Evolutionary conservation across 345 rosid genomes (phyloP), one percentile per base, ranked within the genome.

Genomic region (Sonneratia alba): DNA sequence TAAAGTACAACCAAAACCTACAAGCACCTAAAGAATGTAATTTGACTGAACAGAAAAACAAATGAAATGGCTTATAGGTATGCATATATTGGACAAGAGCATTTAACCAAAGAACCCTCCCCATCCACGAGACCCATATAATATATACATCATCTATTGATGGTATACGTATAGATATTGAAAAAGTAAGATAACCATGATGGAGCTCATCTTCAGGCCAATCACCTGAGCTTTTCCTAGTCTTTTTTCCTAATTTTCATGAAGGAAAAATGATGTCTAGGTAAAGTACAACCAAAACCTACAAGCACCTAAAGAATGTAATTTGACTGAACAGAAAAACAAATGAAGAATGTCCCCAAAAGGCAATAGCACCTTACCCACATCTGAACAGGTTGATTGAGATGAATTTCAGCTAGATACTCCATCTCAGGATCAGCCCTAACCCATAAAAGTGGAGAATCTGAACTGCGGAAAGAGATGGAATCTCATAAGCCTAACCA

Each of bases 401-500:
- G 87, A 77, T 95, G 96, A 84, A 92, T 82, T 85, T 91, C 99
- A 75, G 97, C 88, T 75, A 95, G 87, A 77, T 95, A 92, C 79
- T 95, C 99, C 93, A 95, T 92, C 83, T 95, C 99, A 43, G 99
- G 97, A 77, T 95, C 99, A 66, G 96, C 97, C 83, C 97, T 87
- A 74, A 95, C 87, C 97, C 99, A 95, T 63, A 86, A 84, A 74
- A 95, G 82, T 42, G 97, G 99, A 24, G 99, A 95, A 61, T 95
- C 99, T 71, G 87, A 80, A 78, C 99, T 95, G 87, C 85, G 36
- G 7, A 85, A 73, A 79, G 48, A 42, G 65, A 78, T 48, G 11
- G 15, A 59, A 16, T 24, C 43, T 38, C 66, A 10, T 27, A 62
- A 62, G 19, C 18, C 55, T 73, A 65, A 15, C 42, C 36, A 38